Evolutionary conservation across 2,329 filamentous ascomycete species (phyloP).

Genomic region (Cladosporium sp.): DNA sequence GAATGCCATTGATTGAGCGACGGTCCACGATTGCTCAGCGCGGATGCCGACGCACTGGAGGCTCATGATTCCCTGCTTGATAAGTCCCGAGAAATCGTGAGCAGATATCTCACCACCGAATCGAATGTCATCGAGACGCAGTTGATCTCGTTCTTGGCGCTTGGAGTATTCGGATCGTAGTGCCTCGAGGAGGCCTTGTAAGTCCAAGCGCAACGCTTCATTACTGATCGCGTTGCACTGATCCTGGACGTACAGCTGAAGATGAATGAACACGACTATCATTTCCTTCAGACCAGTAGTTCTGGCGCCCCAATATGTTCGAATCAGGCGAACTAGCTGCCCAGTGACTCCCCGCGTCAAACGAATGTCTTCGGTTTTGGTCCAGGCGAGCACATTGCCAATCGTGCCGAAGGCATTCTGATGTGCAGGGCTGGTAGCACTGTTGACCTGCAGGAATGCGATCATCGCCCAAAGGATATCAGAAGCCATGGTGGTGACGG

Average conservation of each 20-base stretch:
- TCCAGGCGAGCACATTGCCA: slow-evolving; percentile 68
- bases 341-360: slow-evolving; percentile 63
- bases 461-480: slow-evolving; percentile 32
- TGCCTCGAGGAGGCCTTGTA: slow-evolving; percentile 69
- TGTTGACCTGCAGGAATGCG: slow-evolving; percentile 63
- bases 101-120: slow-evolving; percentile 36
- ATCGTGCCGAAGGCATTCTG: slow-evolving; percentile 74
- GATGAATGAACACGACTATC: slow-evolving; percentile 69
- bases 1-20: slow-evolving; percentile 21
- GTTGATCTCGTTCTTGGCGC: slow-evolving; percentile 67
- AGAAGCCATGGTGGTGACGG: slow-evolving; percentile 27
- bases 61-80: slow-evolving; percentile 24
- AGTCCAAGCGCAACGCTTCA: slow-evolving; percentile 30
- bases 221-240: slow-evolving; percentile 33
- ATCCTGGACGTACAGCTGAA: slow-evolving; percentile 47
- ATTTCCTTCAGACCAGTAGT: slow-evolving; percentile 66
- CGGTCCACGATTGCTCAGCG: slow-evolving; percentile 39
- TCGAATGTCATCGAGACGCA: slow-evolving; percentile 76
- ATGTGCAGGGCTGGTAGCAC: slow-evolving; percentile 41
- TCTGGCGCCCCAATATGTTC: slow-evolving; percentile 65
- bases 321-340: slow-evolving; percentile 69
- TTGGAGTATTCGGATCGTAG: slow-evolving; percentile 79
- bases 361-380: slow-evolving; percentile 67
- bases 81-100: background rate
- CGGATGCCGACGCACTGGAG: slow-evolving; percentile 38